Conservation (phyloP, 2,329 filamentous ascomycete species). For the Venturia nashicola region DNA sequence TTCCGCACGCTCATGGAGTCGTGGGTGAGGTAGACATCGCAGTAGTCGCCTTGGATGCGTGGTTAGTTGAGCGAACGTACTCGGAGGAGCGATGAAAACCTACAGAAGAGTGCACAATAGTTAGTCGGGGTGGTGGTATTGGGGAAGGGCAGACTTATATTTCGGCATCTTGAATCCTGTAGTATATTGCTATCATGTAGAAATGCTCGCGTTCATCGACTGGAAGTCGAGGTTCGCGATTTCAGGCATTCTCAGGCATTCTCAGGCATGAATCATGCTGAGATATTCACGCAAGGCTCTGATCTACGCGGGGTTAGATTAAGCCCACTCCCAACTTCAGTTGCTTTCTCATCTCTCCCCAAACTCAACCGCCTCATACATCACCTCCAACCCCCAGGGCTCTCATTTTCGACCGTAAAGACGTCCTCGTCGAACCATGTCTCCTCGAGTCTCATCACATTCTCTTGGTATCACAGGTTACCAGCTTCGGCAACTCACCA, state of each 20-base stretch:
- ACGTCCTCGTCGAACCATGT: not conserved
- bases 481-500: not conserved
- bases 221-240: not conserved
- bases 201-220: not conserved
- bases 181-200: not conserved
- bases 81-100: conserved; percentile 1
- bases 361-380: not conserved
- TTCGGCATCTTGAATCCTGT: conserved; percentile 62
- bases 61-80: not conserved
- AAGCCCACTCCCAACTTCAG: no score
- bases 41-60: conserved; percentile 62
- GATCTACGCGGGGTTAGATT: no score
- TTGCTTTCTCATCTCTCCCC: no score
- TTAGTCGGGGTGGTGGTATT: conserved; percentile 13
- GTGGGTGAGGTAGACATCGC: conserved; percentile 99
- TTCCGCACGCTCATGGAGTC: conserved; percentile 99
- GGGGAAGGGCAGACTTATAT: conserved; percentile 48
- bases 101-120: conserved; percentile 11
- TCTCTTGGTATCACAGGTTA: not conserved
- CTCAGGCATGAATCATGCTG: no score
- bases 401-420: not conserved
- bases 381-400: not conserved
- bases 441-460: not conserved
- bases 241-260: not conserved
- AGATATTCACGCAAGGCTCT: no score